Percentiles rank a stretch among this genome's conserved stretches.
phyloP scores from a whole-genome alignment of 345 rosid genomes.

The Euphorbia peplus region DNA sequence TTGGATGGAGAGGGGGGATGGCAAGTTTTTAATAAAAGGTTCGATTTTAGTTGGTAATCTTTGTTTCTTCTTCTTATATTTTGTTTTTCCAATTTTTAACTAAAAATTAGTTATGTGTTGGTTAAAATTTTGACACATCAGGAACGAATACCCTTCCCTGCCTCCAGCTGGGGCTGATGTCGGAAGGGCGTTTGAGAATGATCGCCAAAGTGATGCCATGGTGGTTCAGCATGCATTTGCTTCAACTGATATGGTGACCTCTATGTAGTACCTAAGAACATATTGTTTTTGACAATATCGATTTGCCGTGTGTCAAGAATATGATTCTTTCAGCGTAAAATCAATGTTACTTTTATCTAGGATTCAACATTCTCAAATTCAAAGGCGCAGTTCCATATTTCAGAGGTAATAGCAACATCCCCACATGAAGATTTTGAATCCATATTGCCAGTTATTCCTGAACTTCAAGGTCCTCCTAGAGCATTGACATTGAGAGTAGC shows the following conservation, averaged over 20 bases:
- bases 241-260: conserved; percentile 51
- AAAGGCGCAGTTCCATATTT: conserved; percentile 53
- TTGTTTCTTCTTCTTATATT: neutral
- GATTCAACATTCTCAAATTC: conserved; percentile 50
- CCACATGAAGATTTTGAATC: conserved; percentile 40
- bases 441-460: conserved; percentile 64
- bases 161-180: conserved; percentile 42
- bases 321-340: conserved; percentile 8
- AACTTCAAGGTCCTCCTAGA: conserved; percentile 56
- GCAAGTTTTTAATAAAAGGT: conserved; percentile 81
- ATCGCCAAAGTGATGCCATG: conserved; percentile 82
- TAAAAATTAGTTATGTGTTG: conserved; percentile 12
- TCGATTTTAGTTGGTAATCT: conserved; percentile 17
- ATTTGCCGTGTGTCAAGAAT: conserved; percentile 9
- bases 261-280: conserved; percentile 6
- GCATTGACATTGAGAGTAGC: conserved; percentile 78
- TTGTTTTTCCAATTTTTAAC: neutral
- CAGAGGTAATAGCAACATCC: conserved; percentile 65
- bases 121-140: conserved; percentile 33
- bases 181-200: conserved; percentile 44
- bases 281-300: neutral
- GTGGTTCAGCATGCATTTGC: conserved; percentile 89
- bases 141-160: conserved; percentile 56
- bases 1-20: conserved; percentile 98
- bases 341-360: conserved; percentile 39